Evolutionary conservation across 495 filamentous ascomycete genomes (phyloP), one percentile per base, ranked within the genome.

Genomic region (Hyaloscypha finlandica): DNA sequence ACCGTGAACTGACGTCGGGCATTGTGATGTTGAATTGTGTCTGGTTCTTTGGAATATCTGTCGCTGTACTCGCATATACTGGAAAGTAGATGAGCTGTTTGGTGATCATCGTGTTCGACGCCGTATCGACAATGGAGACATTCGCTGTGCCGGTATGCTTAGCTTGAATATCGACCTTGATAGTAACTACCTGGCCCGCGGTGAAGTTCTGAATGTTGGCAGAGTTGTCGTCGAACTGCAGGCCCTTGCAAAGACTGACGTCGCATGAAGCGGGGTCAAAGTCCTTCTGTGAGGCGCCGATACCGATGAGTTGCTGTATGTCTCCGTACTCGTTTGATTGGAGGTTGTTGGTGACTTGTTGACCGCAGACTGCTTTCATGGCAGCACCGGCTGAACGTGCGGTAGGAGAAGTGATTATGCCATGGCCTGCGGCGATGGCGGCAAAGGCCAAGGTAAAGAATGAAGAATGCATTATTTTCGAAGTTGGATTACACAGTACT

Each of bases 71-170:
- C 22, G 58, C 58, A 60, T 60, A 60, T 16, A 60, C 58, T 20
- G 58, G 35, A 30, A 42, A 60, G 12, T 16, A 60, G 58, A 32
- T 32, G 68, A 92, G 77, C 16, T 84, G 80, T 16, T 72, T 39
- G 80, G 77, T 35, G 9, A 78, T 80, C 51, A 90, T 81, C 64
- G 89, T 77, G 9, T 77, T 77, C 74, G 89, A 85, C 73, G 77
- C 80, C 1, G 87, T 87, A 64, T 89, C 83, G 61, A 90, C 85
- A 65, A 92, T 83, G 39, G 84, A 87, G 63, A 92, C 88, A 74
- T 92, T 91, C 70, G 88, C 88, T 51, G 81, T 77, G 59, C 89
- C 89, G 33, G 76, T 81, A 76, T 92, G 89, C 0, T 88, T 85
- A 59, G 88, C 87, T 30, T 77, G 76, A 65, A 90, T 87, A 31